Conservation (phyloP, 306 rosid genomes). For the Lathyrus sativus region DNA sequence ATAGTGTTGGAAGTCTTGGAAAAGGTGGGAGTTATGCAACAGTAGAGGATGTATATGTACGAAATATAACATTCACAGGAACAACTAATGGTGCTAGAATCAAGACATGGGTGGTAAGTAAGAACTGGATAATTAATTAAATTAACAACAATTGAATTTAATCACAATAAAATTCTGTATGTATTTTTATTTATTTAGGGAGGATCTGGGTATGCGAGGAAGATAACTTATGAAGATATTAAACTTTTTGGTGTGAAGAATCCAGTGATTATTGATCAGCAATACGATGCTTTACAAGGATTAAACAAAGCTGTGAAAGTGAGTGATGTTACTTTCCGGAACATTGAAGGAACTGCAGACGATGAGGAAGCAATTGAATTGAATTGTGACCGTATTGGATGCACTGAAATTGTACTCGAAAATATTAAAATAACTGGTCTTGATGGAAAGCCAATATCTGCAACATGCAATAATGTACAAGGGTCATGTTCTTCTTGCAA, state of each 20-base stretch:
- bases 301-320: constrained; percentile 32
- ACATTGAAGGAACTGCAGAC: not conserved
- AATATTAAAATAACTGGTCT: not conserved
- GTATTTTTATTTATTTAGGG: not conserved
- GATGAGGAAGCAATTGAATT: not conserved
- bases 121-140: not conserved
- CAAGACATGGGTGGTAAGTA: constrained; percentile 54
- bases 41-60: constrained; percentile 51
- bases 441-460: not conserved
- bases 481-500: no score
- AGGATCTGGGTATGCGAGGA: not conserved
- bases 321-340: constrained; percentile 32
- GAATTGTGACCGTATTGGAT: not conserved
- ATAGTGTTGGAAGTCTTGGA: constrained; percentile 64
- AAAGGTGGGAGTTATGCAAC: constrained; percentile 15
- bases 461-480: no score
- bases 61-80: constrained; percentile 41
- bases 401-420: not conserved
- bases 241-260: constrained; percentile 12
- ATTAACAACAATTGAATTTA: not conserved
- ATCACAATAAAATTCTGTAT: not conserved
- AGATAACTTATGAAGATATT: constrained; percentile 28
- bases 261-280: constrained; percentile 50
- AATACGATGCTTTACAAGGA: not conserved
- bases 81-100: constrained; percentile 59